Percentiles rank a stretch among this genome's conserved stretches.
Conservation (phyloP, 106 monocot genomes). For the Ottelia alismoides region DNA sequence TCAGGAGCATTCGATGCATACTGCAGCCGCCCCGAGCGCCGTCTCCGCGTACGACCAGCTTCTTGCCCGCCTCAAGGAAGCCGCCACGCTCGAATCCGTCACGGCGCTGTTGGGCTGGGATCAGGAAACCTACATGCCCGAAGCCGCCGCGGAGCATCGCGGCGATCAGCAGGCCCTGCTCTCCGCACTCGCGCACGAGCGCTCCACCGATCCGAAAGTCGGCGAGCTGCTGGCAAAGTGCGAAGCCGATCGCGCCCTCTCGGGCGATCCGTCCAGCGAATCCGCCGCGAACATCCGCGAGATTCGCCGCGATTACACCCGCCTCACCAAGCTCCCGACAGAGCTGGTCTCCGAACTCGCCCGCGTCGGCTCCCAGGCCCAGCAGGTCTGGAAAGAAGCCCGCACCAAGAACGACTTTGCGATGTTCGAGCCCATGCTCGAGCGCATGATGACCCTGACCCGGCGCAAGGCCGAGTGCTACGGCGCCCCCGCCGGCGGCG, state of each 20-base stretch:
- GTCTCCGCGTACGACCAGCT: too few species aligned
- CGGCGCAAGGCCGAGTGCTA: not conserved
- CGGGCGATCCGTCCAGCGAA: too few species aligned
- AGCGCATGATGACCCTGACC: not conserved
- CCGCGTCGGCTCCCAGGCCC: not conserved
- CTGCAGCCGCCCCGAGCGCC: too few species aligned
- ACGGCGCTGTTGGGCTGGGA: not conserved
- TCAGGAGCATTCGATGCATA: too few species aligned
- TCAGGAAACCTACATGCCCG: not conserved
- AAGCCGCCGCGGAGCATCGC: not conserved
- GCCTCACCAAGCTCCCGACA: not conserved
- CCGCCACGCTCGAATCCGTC: too few species aligned
- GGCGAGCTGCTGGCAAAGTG: not conserved
- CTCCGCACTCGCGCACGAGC: not conserved
- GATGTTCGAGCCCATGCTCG: not conserved
- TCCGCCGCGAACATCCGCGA: not conserved
- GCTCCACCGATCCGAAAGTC: not conserved
- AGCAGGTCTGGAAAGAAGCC: not conserved
- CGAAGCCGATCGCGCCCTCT: not conserved
- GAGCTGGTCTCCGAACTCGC: not conserved
- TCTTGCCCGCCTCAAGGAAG: too few species aligned
- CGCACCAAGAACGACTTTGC: not conserved
- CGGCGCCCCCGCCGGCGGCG: too few species aligned
- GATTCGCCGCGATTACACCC: not conserved
- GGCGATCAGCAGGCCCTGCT: not conserved